These are phyloP conservation scores for Terfezia claveryi DNA, from an alignment of 495 filamentous ascomycete genomes.

Conservation along the genomic window DNA sequence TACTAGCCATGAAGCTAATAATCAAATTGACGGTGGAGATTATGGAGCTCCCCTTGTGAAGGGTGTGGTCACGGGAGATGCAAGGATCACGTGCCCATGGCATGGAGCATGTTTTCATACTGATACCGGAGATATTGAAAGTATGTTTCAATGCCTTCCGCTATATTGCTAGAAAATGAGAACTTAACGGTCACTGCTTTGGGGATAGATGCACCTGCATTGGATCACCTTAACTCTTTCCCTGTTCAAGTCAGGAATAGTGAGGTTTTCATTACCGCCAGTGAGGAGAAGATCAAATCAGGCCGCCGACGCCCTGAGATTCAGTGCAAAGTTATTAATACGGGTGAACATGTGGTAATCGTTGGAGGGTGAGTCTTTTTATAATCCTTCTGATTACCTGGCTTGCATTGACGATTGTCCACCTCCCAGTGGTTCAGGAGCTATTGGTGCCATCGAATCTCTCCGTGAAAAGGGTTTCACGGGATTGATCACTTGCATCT, in stretches of 20 bases:
- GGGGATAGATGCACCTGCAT: conserved; percentile 49
- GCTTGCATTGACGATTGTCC: no score
- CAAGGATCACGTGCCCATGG: conserved; percentile 81
- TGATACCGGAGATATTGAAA: conserved; percentile 72
- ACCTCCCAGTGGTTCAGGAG: conserved; percentile 43
- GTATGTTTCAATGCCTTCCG: neutral
- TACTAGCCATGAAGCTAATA: neutral
- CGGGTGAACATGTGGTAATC: conserved; percentile 52
- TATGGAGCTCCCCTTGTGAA: conserved; percentile 54
- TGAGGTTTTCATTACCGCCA: conserved; percentile 62
- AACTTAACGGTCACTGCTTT: no score
- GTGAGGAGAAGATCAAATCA: conserved; percentile 57
- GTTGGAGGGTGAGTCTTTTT: conserved; percentile 46
- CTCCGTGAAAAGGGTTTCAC: conserved; percentile 62
- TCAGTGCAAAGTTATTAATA: conserved; percentile 39
- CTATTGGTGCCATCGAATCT: conserved; percentile 56
- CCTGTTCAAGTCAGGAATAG: conserved; percentile 57
- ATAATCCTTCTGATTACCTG: neutral
- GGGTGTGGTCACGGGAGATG: conserved; percentile 62
- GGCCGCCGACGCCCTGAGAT: conserved; percentile 48
- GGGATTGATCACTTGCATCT: conserved; percentile 62
- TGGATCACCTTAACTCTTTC: conserved; percentile 63
- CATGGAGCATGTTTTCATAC: conserved; percentile 63
- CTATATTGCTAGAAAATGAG: neutral
- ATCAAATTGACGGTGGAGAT: conserved; percentile 3